These are phyloP conservation scores for Clavispora vitiphila DNA, from an alignment of 805 yeast genomes.

Conservation along the genomic window DNA sequence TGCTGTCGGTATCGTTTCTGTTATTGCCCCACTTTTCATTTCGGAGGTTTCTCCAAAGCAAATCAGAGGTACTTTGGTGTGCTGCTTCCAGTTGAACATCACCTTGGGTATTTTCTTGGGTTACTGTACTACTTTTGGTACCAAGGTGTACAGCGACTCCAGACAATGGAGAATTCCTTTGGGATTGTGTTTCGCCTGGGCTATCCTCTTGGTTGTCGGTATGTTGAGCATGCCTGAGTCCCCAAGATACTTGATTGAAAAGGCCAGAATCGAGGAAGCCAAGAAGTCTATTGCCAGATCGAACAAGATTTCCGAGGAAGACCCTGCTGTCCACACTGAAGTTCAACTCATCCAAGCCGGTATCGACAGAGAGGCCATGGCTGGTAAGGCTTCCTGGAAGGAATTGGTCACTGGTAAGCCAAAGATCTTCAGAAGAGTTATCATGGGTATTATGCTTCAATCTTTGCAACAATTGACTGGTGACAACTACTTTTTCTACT, in stretches of 20 bases:
- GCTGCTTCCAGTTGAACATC: conserved; percentile 64
- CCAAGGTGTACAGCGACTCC: conserved; percentile 46
- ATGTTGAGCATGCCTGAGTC: conserved; percentile 64
- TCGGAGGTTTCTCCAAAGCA: conserved; percentile 67
- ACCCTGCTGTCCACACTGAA: conserved; percentile 50
- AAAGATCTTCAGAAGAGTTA: conserved; percentile 49
- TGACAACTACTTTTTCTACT: conserved; percentile 58
- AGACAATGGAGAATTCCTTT: conserved; percentile 67
- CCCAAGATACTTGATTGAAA: conserved; percentile 57
- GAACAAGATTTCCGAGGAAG: conserved; percentile 51
- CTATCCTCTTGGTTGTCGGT: conserved; percentile 44
- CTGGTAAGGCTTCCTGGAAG: conserved; percentile 64
- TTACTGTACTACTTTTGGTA: conserved; percentile 61
- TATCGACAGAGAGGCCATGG: conserved; percentile 54
- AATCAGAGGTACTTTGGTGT: conserved; percentile 65
- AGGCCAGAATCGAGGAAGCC: conserved; percentile 48
- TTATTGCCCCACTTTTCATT: conserved; percentile 60
- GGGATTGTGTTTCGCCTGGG: conserved; percentile 45
- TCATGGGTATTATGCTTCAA: conserved; percentile 49
- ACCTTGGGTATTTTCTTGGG: conserved; percentile 70
- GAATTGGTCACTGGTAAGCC: conserved; percentile 62
- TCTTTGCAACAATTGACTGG: conserved; percentile 54
- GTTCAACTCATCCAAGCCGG: conserved; percentile 52
- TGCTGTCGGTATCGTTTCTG: conserved; percentile 69
- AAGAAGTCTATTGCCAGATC: conserved; percentile 48